Percentiles rank a stretch among this genome's conserved stretches.
phyloP scores from a whole-genome alignment of 2,329 filamentous ascomycete genomes.

The Aureobasidium namibiae region DNA sequence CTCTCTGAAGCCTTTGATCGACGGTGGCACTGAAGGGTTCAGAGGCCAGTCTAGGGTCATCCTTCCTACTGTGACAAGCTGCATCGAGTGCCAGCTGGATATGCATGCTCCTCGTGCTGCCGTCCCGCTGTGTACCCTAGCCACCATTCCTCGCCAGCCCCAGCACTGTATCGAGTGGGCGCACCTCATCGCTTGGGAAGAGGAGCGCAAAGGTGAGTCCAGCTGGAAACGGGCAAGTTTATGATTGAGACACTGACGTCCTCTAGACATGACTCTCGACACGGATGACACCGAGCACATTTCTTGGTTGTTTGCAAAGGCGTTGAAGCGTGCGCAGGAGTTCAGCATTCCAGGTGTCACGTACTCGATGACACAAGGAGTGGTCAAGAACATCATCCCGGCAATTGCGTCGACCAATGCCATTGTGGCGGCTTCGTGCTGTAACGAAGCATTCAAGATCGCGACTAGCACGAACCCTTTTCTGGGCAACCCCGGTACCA shows the following conservation, averaged over 20 bases:
- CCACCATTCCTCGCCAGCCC: constrained; percentile 90
- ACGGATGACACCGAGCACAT: constrained; percentile 96
- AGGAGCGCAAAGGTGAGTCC: constrained; percentile 40
- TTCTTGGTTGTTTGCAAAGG: constrained; percentile 88
- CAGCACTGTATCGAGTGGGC: constrained; percentile 99
- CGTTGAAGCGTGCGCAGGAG: constrained; percentile 69
- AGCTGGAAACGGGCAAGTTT: too few species aligned
- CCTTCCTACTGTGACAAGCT: constrained; percentile 84
- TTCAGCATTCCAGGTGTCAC: constrained; percentile 90
- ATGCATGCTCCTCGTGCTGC: constrained; percentile 98
- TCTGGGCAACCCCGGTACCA: constrained; percentile 62
- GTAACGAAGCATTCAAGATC: constrained; percentile 95
- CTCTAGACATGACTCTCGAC: constrained; percentile 67
- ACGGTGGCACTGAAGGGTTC: constrained; percentile 96
- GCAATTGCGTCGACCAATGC: constrained; percentile 97
- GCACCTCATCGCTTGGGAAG: constrained; percentile 94
- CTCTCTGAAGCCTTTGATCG: constrained; percentile 84
- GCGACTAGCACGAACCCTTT: constrained; percentile 73
- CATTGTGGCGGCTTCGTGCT: constrained; percentile 89
- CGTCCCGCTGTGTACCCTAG: constrained; percentile 91
- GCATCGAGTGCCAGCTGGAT: constrained; percentile 95
- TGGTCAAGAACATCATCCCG: constrained; percentile 98
- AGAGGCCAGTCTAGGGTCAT: constrained; percentile 94
- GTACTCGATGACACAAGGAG: constrained; percentile 91
- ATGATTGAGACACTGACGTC: background rate